phyloP scores from a whole-genome alignment of 2,329 filamentous ascomycete species.

The Nannizzia gypsea region DNA sequence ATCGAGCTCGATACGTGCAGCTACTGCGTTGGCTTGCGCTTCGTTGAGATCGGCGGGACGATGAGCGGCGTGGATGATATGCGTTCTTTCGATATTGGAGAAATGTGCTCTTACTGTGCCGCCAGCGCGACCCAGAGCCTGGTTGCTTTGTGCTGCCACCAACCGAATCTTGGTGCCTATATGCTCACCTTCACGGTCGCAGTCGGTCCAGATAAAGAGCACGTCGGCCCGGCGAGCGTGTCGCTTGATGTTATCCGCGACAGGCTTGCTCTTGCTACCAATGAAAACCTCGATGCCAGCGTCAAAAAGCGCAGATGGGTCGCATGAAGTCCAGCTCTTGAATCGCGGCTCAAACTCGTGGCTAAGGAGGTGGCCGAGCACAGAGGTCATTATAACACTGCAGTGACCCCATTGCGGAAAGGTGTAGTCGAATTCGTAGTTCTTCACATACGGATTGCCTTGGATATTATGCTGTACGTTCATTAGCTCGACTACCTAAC shows the following conservation, averaged over 20 bases:
- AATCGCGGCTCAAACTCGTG: constrained; percentile 5
- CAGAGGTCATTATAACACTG: constrained; percentile 5
- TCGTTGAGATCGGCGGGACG: constrained; percentile 6
- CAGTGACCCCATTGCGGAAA: constrained; percentile 3
- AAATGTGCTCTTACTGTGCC: constrained; percentile 7
- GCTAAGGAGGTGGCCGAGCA: constrained; percentile 5
- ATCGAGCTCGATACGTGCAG: constrained; percentile 7
- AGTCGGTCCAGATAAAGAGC: constrained; percentile 6
- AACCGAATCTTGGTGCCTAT: constrained; percentile 4
- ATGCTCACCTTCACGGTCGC: constrained; percentile 4
- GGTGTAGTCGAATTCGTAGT: constrained; percentile 4
- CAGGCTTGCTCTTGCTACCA: not conserved
- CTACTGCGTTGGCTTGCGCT: constrained; percentile 7
- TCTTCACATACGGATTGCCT: constrained; percentile 5
- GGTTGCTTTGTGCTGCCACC: constrained; percentile 1
- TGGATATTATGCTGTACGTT: constrained; percentile 5
- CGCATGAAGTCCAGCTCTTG: constrained; percentile 6
- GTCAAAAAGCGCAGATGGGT: constrained; percentile 6
- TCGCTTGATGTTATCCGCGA: constrained; percentile 4
- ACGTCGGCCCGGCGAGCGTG: constrained; percentile 6
- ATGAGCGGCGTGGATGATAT: constrained; percentile 7
- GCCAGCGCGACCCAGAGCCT: constrained; percentile 6
- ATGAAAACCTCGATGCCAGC: constrained; percentile 5
- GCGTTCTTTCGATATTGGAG: constrained; percentile 4
- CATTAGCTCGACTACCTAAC: not conserved